A percentile compares a stretch with the other conserved stretches of the same genome.
phyloP scores from a whole-genome alignment of 2,329 filamentous ascomycete genomes.

The Acephala macrosclerotiorum region DNA sequence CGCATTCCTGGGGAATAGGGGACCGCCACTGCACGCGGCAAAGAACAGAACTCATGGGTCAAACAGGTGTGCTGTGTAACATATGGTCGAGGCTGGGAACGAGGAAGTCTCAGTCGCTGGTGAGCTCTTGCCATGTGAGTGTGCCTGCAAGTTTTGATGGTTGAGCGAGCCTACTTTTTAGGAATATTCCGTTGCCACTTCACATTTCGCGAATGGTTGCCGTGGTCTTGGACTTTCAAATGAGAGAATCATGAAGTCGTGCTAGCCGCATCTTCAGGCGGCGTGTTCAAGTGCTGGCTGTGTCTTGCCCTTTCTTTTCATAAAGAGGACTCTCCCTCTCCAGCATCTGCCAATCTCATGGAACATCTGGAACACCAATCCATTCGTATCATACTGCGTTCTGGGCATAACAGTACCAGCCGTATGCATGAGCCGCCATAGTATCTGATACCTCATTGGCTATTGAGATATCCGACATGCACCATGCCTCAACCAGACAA shows the following conservation, averaged over 20 bases:
- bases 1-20: not conserved
- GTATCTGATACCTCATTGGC: not conserved
- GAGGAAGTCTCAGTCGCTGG: not conserved
- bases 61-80: not conserved
- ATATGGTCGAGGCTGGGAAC: not conserved
- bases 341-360: not conserved
- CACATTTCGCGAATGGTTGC: not conserved
- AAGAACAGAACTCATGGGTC: not conserved
- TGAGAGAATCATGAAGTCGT: not conserved
- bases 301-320: not conserved
- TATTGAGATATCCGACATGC: too few relatives aligned
- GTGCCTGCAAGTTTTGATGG: not conserved
- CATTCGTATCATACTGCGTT: not conserved
- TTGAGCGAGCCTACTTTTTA: not conserved
- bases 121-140: not conserved
- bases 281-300: not conserved
- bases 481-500: not conserved
- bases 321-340: not conserved
- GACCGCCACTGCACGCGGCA: not conserved
- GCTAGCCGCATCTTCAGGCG: not conserved
- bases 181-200: not conserved
- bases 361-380: not conserved
- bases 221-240: not conserved
- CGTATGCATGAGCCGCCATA: not conserved
- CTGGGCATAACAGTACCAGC: not conserved